Evolutionary conservation across 75 land plant species (phyloP).

Genomic region (Cryptomeria japonica): DNA sequence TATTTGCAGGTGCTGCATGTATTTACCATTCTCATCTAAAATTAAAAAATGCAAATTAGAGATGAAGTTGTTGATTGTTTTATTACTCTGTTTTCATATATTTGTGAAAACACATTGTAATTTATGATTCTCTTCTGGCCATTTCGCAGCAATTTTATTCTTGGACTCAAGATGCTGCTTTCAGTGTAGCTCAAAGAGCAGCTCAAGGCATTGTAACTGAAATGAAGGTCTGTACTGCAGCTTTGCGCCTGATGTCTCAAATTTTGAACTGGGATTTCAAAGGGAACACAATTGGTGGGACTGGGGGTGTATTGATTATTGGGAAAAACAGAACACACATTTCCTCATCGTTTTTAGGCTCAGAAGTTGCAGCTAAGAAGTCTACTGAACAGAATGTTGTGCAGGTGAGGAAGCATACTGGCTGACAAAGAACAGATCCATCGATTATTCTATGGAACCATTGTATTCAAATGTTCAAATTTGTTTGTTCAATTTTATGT

Average conservation of each 20-base stretch:
- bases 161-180: conserved; percentile 85
- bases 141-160: conserved; percentile 71
- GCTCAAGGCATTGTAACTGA: conserved; percentile 60
- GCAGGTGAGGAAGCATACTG: conserved; percentile 45
- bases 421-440: background rate
- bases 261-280: conserved; percentile 93
- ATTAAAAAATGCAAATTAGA: background rate
- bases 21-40: background rate
- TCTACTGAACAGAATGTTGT: conserved; percentile 47
- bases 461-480: background rate
- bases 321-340: conserved; percentile 38
- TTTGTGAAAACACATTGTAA: background rate
- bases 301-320: conserved; percentile 27
- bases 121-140: conserved; percentile 2
- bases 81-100: background rate
- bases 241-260: conserved; percentile 86
- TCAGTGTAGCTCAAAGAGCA: conserved; percentile 52
- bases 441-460: conserved; percentile 3
- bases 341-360: conserved; percentile 41
- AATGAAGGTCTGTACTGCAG: conserved; percentile 74
- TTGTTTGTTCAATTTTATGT: conserved; percentile 17
- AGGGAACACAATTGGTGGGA: conserved; percentile 20
- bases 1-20: conserved; percentile 65
- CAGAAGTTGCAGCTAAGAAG: conserved; percentile 31
- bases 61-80: background rate